Evolutionary conservation across 352 stramenopile species (phyloP).

Genomic region (Phytophthora sansomeana): DNA sequence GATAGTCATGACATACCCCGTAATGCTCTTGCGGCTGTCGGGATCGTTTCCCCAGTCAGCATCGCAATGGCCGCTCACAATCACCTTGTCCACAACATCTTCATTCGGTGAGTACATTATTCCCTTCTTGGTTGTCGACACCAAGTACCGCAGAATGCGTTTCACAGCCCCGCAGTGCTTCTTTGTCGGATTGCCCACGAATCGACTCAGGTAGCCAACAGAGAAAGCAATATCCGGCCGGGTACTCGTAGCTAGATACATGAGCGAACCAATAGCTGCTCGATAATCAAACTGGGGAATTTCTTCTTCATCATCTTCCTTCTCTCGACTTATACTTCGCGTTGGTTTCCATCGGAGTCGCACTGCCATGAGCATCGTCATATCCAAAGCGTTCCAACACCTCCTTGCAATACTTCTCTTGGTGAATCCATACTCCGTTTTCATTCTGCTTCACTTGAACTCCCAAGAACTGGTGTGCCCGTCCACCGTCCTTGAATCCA

Average conservation of each 20-base stretch:
- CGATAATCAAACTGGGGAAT: slow-evolving; percentile 10
- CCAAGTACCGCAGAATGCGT: neutral
- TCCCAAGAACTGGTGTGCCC: neutral
- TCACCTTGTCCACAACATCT: neutral
- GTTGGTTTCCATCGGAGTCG: slow-evolving; percentile 20
- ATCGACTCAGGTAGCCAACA: slow-evolving; percentile 28
- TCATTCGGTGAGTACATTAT: neutral
- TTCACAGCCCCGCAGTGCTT: slow-evolving; percentile 19
- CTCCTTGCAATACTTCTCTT: slow-evolving; percentile 16
- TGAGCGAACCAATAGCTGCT: slow-evolving; percentile 23
- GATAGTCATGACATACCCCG: slow-evolving; percentile 14
- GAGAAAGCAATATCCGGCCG: slow-evolving; percentile 27
- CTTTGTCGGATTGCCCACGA: slow-evolving; percentile 14
- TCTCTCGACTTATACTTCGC: slow-evolving; percentile 3
- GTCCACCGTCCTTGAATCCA: neutral
- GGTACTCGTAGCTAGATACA: slow-evolving; percentile 40
- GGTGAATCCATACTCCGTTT: slow-evolving; percentile 4
- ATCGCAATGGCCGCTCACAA: slow-evolving; percentile 25
- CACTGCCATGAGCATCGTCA: slow-evolving; percentile 1
- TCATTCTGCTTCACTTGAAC: slow-evolving; percentile 19
- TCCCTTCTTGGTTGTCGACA: neutral
- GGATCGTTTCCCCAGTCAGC: slow-evolving; percentile 27
- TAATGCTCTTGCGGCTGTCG: slow-evolving; percentile 20
- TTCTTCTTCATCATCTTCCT: neutral
- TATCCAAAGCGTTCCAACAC: neutral